Conservation (phyloP, 2,329 filamentous ascomycete genomes). For the Exophiala aquamarina region DNA sequence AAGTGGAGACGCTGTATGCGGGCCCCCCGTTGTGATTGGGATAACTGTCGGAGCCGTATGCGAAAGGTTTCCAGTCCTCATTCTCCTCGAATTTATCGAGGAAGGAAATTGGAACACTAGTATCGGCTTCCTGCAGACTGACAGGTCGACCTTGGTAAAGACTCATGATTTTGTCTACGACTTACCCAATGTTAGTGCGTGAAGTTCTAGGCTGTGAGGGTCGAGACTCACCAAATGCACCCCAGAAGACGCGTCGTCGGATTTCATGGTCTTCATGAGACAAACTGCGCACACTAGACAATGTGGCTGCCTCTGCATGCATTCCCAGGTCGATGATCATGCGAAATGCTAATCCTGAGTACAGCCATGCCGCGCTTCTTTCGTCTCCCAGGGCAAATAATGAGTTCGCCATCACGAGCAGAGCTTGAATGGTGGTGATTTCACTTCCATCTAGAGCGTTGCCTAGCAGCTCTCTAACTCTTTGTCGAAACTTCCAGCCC, state of each 20-base stretch:
- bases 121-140: conserved; percentile 45
- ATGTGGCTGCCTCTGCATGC: conserved; percentile 32
- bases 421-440: conserved; percentile 56
- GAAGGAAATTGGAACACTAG: conserved; percentile 42
- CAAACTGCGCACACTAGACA: conserved; percentile 1
- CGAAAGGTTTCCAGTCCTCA: conserved; percentile 52
- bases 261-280: conserved; percentile 32
- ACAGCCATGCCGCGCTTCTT: conserved; percentile 57
- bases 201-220: background rate
- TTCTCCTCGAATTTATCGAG: conserved; percentile 50
- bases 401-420: conserved; percentile 54
- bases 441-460: conserved; percentile 52
- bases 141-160: conserved; percentile 52
- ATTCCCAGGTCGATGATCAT: conserved; percentile 58
- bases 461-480: conserved; percentile 49
- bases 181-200: conserved; percentile 1
- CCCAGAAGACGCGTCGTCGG: conserved; percentile 14
- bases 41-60: conserved; percentile 27
- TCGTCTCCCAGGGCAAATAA: conserved; percentile 52
- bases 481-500: conserved; percentile 49
- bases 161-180: conserved; percentile 53
- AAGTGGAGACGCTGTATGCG: conserved; percentile 36
- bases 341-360: conserved; percentile 57
- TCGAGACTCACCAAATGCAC: conserved; percentile 9
- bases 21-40: background rate